Evolutionary conservation across 139 green algal genomes (phyloP), one percentile per base, ranked within the genome.

Genomic region (Chlorella sp.): DNA sequence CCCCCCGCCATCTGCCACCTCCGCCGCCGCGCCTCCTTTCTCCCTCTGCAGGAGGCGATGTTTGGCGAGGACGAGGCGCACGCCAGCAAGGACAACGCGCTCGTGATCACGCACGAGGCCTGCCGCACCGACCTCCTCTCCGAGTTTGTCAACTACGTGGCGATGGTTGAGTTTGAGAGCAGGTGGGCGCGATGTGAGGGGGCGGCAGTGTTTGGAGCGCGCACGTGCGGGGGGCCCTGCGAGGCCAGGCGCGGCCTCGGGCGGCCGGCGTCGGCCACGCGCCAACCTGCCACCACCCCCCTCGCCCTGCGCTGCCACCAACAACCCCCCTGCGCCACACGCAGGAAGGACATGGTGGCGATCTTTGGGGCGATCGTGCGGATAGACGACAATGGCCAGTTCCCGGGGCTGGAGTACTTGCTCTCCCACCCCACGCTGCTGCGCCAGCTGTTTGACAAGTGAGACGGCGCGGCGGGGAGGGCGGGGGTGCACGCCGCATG

Each of bases 141-240:
- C 8, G 41, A 89, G 55, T 74, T 96, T 71, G 87, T 91, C 7
- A 69, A 85, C 23, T 84, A 86, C 55, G 64, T 97, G n/a, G 63
- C 29, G 3, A 70, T 84, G 41, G 83, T 97, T 29, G 93, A 96
- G 33, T 97, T 97, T 80, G 93, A 97, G n/a, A n/a, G n/a, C n/a
- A n/a, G n/a, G n/a, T n/a, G n/a, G n/a, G n/a, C n/a, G n/a, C n/a
- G n/a, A n/a, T n/a, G n/a, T n/a, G n/a, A n/a, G n/a, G n/a, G n/a
- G n/a, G n/a, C n/a, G n/a, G n/a, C n/a, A n/a, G n/a, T n/a, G n/a
- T n/a, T n/a, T n/a, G n/a, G n/a, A n/a, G n/a, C n/a, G n/a, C n/a
- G n/a, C n/a, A n/a, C n/a, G n/a, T n/a, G n/a, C n/a, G n/a, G n/a
- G n/a, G n/a, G n/a, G n/a, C n/a, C n/a, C n/a, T n/a, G n/a, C n/a